A percentile compares a stretch with the other conserved stretches of the same genome.
phyloP scores from a whole-genome alignment of 306 rosid species.

The Malus fusca region DNA sequence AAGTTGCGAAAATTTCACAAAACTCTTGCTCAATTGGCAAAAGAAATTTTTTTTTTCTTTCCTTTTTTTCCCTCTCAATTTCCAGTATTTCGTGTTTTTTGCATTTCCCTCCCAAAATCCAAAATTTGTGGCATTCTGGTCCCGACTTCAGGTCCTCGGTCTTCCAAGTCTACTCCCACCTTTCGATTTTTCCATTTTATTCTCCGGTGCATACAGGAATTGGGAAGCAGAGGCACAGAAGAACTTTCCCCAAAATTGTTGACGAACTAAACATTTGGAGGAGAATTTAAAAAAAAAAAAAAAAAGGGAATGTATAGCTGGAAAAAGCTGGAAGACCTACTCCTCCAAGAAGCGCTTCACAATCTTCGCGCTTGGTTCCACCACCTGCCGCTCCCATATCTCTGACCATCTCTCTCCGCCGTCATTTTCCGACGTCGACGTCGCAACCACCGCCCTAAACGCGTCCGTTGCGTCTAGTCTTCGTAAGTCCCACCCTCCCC shows the following conservation, averaged over 20 bases:
- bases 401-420: conserved; percentile 35
- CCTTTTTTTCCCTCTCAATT: background rate
- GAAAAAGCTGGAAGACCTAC: conserved; percentile 57
- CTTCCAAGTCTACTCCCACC: background rate
- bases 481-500: conserved; percentile 71
- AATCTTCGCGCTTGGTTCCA: conserved; percentile 91
- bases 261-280: conserved; percentile 11
- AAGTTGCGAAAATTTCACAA: background rate
- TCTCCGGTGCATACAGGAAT: background rate
- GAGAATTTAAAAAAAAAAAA: background rate
- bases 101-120: background rate
- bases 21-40: background rate
- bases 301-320: conserved; percentile 31
- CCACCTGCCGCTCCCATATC: conserved; percentile 61
- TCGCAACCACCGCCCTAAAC: conserved; percentile 33
- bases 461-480: conserved; percentile 77
- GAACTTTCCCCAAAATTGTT: background rate
- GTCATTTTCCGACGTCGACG: conserved; percentile 23
- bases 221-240: background rate
- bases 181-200: background rate
- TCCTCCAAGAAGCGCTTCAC: conserved; percentile 83
- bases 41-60: background rate
- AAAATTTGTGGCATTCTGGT: background rate
- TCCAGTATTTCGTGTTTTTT: background rate
- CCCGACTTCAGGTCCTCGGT: background rate